A percentile compares a stretch with the other conserved stretches of the same genome.
Evolutionary conservation across 257 asterid genomes (phyloP).

Genomic region (Solanum tacnaense): DNA sequence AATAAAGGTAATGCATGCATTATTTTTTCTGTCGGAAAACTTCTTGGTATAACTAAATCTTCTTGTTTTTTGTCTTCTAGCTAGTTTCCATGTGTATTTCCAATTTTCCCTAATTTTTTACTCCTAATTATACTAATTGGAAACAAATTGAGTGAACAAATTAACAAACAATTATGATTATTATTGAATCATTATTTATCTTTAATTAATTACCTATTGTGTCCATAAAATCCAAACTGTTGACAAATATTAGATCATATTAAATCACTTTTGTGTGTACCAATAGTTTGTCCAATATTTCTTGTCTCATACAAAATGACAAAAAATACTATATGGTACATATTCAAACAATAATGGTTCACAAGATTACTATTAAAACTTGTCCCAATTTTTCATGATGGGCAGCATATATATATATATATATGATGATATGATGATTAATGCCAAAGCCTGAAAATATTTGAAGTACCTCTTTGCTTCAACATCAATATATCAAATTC

Average conservation of each 20-base stretch:
- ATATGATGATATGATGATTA: background rate
- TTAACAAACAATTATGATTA: background rate
- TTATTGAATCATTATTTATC: background rate
- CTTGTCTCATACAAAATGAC: background rate
- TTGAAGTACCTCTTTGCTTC: background rate
- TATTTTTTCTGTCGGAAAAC: background rate
- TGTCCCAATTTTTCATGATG: background rate
- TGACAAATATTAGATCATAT: background rate
- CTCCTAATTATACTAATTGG: background rate
- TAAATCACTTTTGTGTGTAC: background rate
- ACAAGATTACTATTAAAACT: background rate
- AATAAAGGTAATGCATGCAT: accelerated
- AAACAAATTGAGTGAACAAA: background rate
- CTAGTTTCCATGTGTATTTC: background rate
- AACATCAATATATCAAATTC: background rate
- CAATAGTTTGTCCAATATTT: background rate
- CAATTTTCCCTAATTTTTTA: background rate
- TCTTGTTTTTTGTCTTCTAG: background rate
- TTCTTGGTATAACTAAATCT: too few relatives aligned
- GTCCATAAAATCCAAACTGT: background rate
- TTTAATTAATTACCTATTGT: background rate
- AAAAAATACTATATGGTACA: background rate
- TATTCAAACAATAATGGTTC: background rate
- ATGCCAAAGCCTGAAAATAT: too few relatives aligned
- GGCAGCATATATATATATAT: background rate